Evolutionary conservation across 176 grass and related monocot genomes (phyloP), one percentile per base, ranked within the genome.

Genomic region (Oryza officinalis): DNA sequence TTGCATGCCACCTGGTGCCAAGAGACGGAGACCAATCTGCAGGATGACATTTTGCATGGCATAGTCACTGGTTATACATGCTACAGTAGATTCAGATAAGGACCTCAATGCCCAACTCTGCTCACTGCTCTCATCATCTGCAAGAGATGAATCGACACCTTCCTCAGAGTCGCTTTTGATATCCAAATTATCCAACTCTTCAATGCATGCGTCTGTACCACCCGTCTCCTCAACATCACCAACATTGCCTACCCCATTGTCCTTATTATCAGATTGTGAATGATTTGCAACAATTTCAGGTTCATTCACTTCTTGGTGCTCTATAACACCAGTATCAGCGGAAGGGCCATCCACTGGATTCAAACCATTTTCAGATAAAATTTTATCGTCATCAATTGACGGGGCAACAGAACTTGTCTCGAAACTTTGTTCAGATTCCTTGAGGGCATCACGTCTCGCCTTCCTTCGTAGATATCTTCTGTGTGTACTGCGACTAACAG

Each of bases 11-110:
- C 93, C 93, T 76, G 93, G 89, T 33, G 97, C 97, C 72, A 96
- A 85, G 33, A 99, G 84, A 35, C 93, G 91, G 10, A 99, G 90
- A 66, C 97, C 97, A 84, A 99, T 96, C 81, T 96, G 97, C 61
- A 99, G 71, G 66, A 99, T 85, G 86, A 99, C 97, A 82, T 99
- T 99, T 84, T 99, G 96, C 96, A 99, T 99, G 40, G 96, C 96
- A 73, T 92, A 99, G 33, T 99, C 96, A 79, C 90, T 88, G 43
- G 96, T 99, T 77, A 94, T 63, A 72, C 96, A 99, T 2, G 96
- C 96, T 37, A 99, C 78, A 81, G 87, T 94, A 6, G 96, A 99
- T 85, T 99, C 93, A 13, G 96, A 99, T 87, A 99, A 92, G 63
- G 96, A 92, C 78, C 88, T 94, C 27, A 96, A 83, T 10, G 75